Evolutionary conservation across 768 basidiomycete genomes (phyloP), one percentile per base, ranked within the genome.

Genomic region (Cyclocybe cylindracea): DNA sequence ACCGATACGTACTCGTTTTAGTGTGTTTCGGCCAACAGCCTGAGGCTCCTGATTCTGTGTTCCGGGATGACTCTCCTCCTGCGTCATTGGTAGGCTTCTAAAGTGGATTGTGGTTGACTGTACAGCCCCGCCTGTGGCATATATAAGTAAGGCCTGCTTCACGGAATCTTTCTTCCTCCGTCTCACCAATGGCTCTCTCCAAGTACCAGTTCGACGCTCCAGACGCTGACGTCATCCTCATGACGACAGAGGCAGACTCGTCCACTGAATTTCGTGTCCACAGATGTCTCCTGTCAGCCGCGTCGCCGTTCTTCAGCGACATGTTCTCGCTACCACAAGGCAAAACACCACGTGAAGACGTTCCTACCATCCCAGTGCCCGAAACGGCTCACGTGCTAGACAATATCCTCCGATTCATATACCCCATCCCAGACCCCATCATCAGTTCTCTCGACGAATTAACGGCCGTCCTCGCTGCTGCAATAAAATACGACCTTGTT

Each of bases 231-330:
- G 47, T 63, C 34, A 59, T 66, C 16, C 57, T 66, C n/a, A 55
- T 62, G 39, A 56, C 61, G 10, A 53, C 54, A 19, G 70, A 72
- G 48, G 53, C 58, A 36, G 54, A 70, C 44, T 55, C 66, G 18
- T 58, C 67, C 11, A 69, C 76, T 45, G 76, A 82, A 57, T 87
- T 89, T 61, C 76, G 71, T 38, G 79, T 83, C 32, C 87, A 87
- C 66, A 74, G 75, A 53, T 79, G 77, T 64, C 77, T 90, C 54
- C 78, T 91, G 43, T 69, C 79, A 9, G 71, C 75, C 4, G 83
- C 85, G 1, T 89, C 88, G 5, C 76, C 83, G 2, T 85, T 89
- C 68, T 91, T 89, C 66, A 63, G 67, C 46, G 79, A 85, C 49
- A 82, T 89, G 84, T 85, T 90, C 61, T 65, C 79, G 16, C 70